A percentile compares a stretch with the other conserved stretches of the same genome.
These are phyloP conservation scores for Teratosphaeria pseudoeucalypti DNA, from an alignment of 2,329 filamentous ascomycete genomes.

Conservation along the genomic window DNA sequence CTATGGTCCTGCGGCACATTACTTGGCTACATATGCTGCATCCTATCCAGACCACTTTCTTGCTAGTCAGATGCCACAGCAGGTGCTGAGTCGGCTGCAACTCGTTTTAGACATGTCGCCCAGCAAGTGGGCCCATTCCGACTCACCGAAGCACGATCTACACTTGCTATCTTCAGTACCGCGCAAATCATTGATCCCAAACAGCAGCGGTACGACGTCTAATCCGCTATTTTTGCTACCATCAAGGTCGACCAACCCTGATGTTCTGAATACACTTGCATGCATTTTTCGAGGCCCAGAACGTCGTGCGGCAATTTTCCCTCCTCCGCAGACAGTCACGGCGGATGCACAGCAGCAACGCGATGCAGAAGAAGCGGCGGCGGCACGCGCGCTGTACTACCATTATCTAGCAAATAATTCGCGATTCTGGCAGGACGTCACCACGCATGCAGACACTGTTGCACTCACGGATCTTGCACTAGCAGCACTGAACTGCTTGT, in stretches of 20 bases:
- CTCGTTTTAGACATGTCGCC: conserved; percentile 36
- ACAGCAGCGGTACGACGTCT: conserved; percentile 21
- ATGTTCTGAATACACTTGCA: conserved; percentile 45
- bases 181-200: conserved; percentile 41
- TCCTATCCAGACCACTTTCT: conserved; percentile 47
- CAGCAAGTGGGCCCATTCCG: conserved; percentile 41
- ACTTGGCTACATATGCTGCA: conserved; percentile 47
- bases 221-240: conserved; percentile 41
- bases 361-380: conserved; percentile 33
- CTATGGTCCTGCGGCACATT: conserved; percentile 45
- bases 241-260: conserved; percentile 41
- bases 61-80: conserved; percentile 32
- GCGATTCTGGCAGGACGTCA: conserved; percentile 42
- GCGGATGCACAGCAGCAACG: conserved; percentile 23
- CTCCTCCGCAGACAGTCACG: conserved; percentile 11
- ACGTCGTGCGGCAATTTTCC: conserved; percentile 26
- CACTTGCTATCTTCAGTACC: conserved; percentile 49
- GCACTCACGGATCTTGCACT: conserved; percentile 48
- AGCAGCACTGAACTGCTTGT: conserved; percentile 43
- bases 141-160: conserved; percentile 46
- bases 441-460: conserved; percentile 45
- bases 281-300: conserved; percentile 46
- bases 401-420: conserved; percentile 43
- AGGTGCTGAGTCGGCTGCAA: conserved; percentile 39
- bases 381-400: conserved; percentile 46